Base-by-base conservation (phyloP, 805 yeast genomes). In the Sungouiella thailandica region DNA sequence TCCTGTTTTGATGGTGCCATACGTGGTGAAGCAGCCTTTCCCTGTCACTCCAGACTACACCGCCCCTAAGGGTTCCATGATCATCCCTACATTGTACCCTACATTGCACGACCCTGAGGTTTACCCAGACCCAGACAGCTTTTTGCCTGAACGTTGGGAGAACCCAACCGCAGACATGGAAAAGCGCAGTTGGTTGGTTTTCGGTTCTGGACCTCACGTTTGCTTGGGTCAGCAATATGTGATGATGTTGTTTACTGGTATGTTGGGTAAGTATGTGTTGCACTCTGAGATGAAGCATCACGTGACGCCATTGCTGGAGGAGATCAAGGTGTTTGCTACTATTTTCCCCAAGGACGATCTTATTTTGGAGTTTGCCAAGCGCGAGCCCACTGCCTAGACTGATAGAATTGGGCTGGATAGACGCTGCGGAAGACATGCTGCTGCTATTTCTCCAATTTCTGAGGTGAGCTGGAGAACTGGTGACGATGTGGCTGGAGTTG, bases 1-100 rank as follows among this genome's bases (percentile, higher is more conserved):
- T 17, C 98, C 98, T 3, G 98, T 93, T 42, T 55, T 89, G 37
- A 93, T 93, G 98, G 97, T 93, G 41, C 98, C 98, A 33, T 93
- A 93, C 58, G 87, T 86, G 40, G 96, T 76, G 34, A 93, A 93
- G 72, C 72, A 87, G 58, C 65, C 74, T 10, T 93, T 84, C 72
- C 95, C 95, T 26, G 78, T 93, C 34, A 74, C 86, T 25, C 81
- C 82, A 11, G 74, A 70, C 37, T 93, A 93, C 65, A 79, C 90
- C 17, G 96, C 88, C 32, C 98, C 98, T 57, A 89, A 88, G 66
- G 97, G 97, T 29, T 72, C 97, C 17, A 93, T 93, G 98, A 73
- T 93, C 48, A 87, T 93, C 49, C 98, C 98, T 40, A 86, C 97
- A 5, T 64, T 87, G 46, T 94, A 90, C 60, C 97, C 98, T 16